Percentiles rank a stretch among this genome's conserved stretches.
These are phyloP conservation scores for Achlya hypogyna DNA, from an alignment of 352 stramenopile species.

Conservation along the genomic window DNA sequence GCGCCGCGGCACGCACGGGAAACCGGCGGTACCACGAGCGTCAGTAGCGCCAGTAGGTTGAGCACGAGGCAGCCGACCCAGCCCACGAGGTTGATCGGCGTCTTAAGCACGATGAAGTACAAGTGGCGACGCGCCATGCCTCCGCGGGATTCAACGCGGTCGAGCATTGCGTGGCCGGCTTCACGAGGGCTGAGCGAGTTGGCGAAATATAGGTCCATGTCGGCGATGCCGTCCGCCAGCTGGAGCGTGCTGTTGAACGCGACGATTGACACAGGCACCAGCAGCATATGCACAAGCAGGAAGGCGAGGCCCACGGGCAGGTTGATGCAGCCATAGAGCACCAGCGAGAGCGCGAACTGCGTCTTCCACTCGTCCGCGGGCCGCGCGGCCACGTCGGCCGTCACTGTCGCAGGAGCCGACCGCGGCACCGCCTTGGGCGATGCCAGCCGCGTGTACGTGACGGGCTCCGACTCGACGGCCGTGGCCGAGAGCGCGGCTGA, in stretches of 20 bases:
- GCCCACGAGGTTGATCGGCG: conserved; percentile 35
- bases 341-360: background rate
- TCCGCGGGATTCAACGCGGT: background rate
- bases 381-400: background rate
- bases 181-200: conserved; percentile 29
- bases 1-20: background rate
- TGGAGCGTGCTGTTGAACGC: conserved; percentile 39
- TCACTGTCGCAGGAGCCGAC: background rate
- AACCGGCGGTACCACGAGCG: conserved; percentile 40
- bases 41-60: conserved; percentile 36
- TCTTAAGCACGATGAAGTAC: conserved; percentile 42
- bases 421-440: background rate
- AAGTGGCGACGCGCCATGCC: conserved; percentile 31
- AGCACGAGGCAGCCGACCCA: conserved; percentile 7
- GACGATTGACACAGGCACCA: conserved; percentile 38
- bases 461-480: background rate
- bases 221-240: conserved; percentile 43
- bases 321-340: background rate
- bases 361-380: conserved; percentile 3
- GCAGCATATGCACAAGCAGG: conserved; percentile 45
- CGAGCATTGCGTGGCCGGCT: background rate
- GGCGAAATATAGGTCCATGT: conserved; percentile 63
- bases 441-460: background rate
- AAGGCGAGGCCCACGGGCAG: conserved; percentile 46
- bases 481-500: no score